A percentile compares a stretch with the other conserved stretches of the same genome.
phyloP scores from a whole-genome alignment of 768 basidiomycete genomes.

The Dentipellis sp. region DNA sequence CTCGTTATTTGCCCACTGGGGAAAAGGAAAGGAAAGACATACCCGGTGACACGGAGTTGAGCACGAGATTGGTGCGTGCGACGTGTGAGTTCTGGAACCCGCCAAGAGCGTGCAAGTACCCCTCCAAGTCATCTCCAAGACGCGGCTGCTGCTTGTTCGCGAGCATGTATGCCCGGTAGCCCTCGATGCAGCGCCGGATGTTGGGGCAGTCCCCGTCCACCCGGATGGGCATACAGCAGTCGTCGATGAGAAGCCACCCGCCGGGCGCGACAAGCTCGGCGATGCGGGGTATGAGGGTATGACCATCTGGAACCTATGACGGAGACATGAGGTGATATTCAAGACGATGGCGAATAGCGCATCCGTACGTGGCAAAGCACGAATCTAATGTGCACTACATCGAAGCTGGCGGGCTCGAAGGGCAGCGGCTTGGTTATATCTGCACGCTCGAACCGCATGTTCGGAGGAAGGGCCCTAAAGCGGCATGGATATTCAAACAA shows the following conservation, averaged over 20 bases:
- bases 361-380: background rate
- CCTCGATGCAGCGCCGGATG: background rate
- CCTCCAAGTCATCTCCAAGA: background rate
- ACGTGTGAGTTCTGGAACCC: background rate
- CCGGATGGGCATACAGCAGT: background rate
- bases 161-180: background rate
- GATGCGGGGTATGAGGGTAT: background rate
- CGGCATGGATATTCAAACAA: no score
- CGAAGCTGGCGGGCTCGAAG: background rate
- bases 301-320: background rate
- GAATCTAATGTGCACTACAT: background rate
- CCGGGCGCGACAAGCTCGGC: background rate
- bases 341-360: background rate
- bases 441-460: background rate
- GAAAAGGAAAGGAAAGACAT: background rate
- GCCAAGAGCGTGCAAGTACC: background rate
- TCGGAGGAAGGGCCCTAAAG: background rate
- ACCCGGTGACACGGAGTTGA: background rate
- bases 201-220: background rate
- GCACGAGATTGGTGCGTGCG: background rate
- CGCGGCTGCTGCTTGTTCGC: background rate
- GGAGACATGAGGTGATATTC: background rate
- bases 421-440: background rate
- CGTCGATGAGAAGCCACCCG: background rate
- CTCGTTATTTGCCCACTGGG: background rate